Evolutionary conservation across 2,329 filamentous ascomycete genomes (phyloP).

Genomic region (Paraphoma sp.): DNA sequence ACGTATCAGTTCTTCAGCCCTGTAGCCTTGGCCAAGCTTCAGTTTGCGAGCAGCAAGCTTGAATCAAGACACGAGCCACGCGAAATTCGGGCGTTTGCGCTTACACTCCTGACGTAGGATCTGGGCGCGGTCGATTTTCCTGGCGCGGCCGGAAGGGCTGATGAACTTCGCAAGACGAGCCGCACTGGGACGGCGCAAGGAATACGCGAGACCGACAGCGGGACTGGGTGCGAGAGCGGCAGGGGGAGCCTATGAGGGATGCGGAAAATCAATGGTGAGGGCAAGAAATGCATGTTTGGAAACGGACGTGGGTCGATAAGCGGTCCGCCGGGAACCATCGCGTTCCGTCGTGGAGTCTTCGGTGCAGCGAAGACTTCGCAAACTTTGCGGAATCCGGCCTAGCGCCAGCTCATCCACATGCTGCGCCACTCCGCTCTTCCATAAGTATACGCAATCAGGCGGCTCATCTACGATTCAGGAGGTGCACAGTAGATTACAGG

Average conservation of each 20-base stretch:
- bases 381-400: conserved; percentile 23
- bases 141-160: conserved; percentile 1
- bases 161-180: conserved; percentile 9
- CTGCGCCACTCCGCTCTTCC: conserved; percentile 14
- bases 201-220: conserved; percentile 17
- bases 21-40: conserved; percentile 14
- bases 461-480: no score
- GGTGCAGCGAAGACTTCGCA: conserved; percentile 25
- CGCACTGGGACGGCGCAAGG: conserved; percentile 7
- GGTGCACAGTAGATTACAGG: no score
- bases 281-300: conserved; percentile 14
- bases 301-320: conserved; percentile 10
- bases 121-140: conserved; percentile 1
- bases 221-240: conserved; percentile 6
- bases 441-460: neutral
- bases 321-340: conserved; percentile 14
- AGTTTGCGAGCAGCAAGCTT: conserved; percentile 5
- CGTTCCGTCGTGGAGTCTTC: conserved; percentile 9
- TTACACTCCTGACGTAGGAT: conserved; percentile 11
- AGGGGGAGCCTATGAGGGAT: conserved; percentile 16
- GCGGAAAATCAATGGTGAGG: conserved; percentile 11
- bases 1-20: conserved; percentile 16
- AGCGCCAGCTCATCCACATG: conserved; percentile 5
- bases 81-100: conserved; percentile 4
- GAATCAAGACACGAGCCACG: conserved; percentile 14